Base-by-base conservation (phyloP, 2,329 filamentous ascomycete genomes). In the Epichloe uncinata region DNA sequence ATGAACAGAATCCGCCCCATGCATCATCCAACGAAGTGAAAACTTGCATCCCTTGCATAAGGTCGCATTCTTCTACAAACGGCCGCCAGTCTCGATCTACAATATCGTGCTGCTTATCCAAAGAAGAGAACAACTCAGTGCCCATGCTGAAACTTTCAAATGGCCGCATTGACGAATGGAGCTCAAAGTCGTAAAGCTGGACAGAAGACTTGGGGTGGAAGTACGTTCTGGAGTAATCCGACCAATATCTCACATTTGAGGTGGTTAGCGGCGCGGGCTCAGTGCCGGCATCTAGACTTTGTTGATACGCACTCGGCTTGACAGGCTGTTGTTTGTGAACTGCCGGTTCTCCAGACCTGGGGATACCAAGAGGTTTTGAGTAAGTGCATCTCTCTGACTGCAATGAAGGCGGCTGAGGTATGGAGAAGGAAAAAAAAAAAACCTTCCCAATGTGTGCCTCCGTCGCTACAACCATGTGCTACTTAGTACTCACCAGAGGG, bases 21-120 rank as follows among this genome's bases (percentile, higher is more conserved):
- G 84, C 85, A 66, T 90, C 85, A 61, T 91, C 86, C 5, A 82
- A 68, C 4, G 78, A 77, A 2, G 82, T 73, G 53, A 90, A 77
- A 11, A 90, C 63, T 63, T 97, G 91, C 16, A 98, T 73, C 0
- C 85, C 91, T 66, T 96, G 90, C 69, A 97, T 75, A 50, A 88
- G 82, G 65, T 98, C 93, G 56, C 89, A 93, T 67, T 97, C 93
- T 68, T 98, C 93, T 2, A 84, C 79, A 62, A 96, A 96, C 0
- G 82, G 82, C 37, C 93, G 76, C 56, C 96, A 71, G 63, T 98
- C 91, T n/a, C 90, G 79, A 62, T 98, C 93, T 4, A 96, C 71
- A 5, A 97, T 66, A 58, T 96, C 91, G 56, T 90, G 81, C 59
- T 95, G 88, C 60, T 78, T 81, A 63, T 91, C 85, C 7, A 90